Percentiles rank a stretch among this genome's conserved stretches.
Conservation (phyloP, 768 basidiomycete genomes). For the Gelatoporia subvermispora region DNA sequence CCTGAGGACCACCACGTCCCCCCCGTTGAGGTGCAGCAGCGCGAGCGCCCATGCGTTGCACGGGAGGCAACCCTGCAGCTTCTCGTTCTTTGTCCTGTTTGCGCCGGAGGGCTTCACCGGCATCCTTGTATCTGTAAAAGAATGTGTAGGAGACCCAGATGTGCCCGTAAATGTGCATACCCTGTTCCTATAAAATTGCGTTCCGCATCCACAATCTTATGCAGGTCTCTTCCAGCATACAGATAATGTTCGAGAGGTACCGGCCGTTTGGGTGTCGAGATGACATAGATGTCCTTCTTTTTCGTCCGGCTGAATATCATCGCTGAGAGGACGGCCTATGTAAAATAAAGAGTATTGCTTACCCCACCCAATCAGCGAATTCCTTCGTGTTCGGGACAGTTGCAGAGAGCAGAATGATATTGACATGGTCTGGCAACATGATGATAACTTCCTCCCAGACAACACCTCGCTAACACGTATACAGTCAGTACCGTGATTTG, state of each 20-base stretch:
- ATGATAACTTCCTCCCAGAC: slow-evolving; percentile 99
- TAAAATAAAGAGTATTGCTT: slow-evolving; percentile 19
- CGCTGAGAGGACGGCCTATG: background rate
- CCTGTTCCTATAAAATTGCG: slow-evolving; percentile 71
- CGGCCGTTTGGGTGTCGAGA: slow-evolving; percentile 92
- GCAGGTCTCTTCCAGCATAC: slow-evolving; percentile 88
- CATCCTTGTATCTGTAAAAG: slow-evolving; percentile 73
- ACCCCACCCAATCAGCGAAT: slow-evolving; percentile 99
- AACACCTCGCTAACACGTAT: slow-evolving; percentile 77
- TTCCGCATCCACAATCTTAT: slow-evolving; percentile 86
- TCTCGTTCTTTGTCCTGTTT: slow-evolving; percentile 99
- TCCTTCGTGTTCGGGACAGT: slow-evolving; percentile 98
- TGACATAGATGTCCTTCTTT: slow-evolving; percentile 99
- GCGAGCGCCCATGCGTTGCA: slow-evolving; percentile 79
- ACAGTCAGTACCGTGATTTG: background rate
- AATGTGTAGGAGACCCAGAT: slow-evolving; percentile 1
- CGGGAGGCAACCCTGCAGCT: slow-evolving; percentile 85
- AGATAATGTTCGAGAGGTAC: slow-evolving; percentile 96
- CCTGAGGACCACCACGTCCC: slow-evolving; percentile 40
- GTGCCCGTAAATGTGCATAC: slow-evolving; percentile 31
- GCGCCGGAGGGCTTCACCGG: slow-evolving; percentile 79
- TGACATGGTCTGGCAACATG: slow-evolving; percentile 98
- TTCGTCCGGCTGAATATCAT: slow-evolving; percentile 75
- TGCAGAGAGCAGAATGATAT: slow-evolving; percentile 93
- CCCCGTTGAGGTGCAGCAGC: slow-evolving; percentile 52